Evolutionary conservation across 176 grass and related monocot species (phyloP), one percentile per base, ranked within the genome.

Genomic region (Carex scoparia): DNA sequence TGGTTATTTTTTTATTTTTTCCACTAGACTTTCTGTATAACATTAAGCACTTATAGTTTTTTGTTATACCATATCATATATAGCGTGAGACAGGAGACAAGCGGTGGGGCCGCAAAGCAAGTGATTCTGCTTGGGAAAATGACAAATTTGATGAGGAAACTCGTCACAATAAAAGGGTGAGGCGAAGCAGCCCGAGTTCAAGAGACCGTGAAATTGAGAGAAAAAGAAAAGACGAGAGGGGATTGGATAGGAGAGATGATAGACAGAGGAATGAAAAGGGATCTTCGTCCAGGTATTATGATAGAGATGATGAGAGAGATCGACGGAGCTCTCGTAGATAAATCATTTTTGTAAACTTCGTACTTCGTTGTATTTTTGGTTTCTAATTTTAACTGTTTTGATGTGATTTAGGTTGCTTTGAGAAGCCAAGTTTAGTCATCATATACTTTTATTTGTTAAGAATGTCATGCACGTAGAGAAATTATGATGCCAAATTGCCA

Each of bases 111-210:
- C 59, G 42, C 14, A 69, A 83, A 69, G 63, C 7, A 10, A 32
- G 42, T 46, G 81, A 83, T 83, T n/a, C 81, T 33, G 61, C 59
- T 37, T 81, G 79, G 79, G 59, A 65, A 65, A 81, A 81, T 13
- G 59, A 81, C 33, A 81, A 81, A 8, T 81, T 63, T 49, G 79
- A 81, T 65, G 12, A 23, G 13, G 79, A 81, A 46, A 9, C 63
- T 65, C 63, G 2, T 14, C 10, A 44, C 61, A 56, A 53, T 53
- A 67, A 33, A 48, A 83, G 81, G 14, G 44, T 56, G 81, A 83
- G 62, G 64, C 42, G 49, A 69, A 83, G 42, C 18, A 54, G 14
- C 1, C 61, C 81, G 18, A 32, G 38, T 51, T 27, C 65, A 83
- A 69, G 46, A 83, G 44, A 83, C 61, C 42, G 8, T 67, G 81